Base-by-base conservation (phyloP, 2,329 filamentous ascomycete genomes). In the Aspergillus costaricaensis region DNA sequence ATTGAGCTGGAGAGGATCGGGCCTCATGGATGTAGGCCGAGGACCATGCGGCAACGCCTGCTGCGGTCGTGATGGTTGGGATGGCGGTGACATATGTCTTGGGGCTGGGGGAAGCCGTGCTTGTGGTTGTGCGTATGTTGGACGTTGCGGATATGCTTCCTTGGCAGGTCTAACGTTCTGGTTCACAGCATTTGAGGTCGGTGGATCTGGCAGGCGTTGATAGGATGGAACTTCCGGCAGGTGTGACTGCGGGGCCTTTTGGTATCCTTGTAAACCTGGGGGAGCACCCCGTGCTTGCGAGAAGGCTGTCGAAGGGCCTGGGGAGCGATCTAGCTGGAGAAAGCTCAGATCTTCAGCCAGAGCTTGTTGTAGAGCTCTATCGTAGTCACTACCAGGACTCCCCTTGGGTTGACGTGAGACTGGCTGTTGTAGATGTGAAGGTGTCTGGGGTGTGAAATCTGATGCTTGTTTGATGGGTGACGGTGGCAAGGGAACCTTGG, bases 401-500 rank as follows among this genome's bases (percentile, higher is more conserved):
- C 74, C 76, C 59, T 70, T 73, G 58, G 66, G 68, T 49, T 63
- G 63, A 27, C 54, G 70, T 48, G 70, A 62, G 14, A 68, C 69
- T 21, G 77, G 74, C 55, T 82, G 81, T 17, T 79, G 76, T 3
- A 79, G 72, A 5, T 82, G 79, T 8, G 78, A 70, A 5, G 81
- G 79, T 15, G 83, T 81, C 66, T 80, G 78, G 44, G 83, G 77
- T 58, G 80, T 80, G 14, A 64, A 57, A 21, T 85, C 83, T 59
- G 83, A 79, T 8, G 76, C 75, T 14, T 70, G 69, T 70, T 86
- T 86, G 36, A 81, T 77, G 4, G 86, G 85, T 1, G 86, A 88
- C 15, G 81, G 77, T 19, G 87, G 86, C 25, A 89, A 78, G 15
- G 88, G 82, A 10, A 86, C 79, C 67, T 86, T 89, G 2, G 83